Evolutionary conservation across 805 yeast species (phyloP).

Genomic region (Metschnikowia aberdeeniae): DNA sequence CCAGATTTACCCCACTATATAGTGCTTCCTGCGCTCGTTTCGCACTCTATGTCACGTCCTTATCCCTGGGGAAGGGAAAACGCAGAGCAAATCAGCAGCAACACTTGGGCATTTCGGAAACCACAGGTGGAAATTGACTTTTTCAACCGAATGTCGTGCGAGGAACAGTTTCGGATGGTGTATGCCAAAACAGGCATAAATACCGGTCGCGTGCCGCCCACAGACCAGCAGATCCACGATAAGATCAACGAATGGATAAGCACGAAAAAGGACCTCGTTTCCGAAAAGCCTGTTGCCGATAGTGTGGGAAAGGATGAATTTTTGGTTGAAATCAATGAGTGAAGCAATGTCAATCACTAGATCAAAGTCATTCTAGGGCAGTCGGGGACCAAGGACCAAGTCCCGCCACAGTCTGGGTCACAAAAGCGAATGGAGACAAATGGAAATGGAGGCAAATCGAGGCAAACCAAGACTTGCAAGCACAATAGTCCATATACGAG

Average conservation of each 20-base stretch:
- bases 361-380: no score
- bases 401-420: no score
- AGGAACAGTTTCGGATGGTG: constrained; percentile 7
- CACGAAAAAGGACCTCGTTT: background rate
- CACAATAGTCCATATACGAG: no score
- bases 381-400: no score
- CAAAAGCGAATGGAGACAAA: no score
- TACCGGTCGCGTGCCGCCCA: constrained; percentile 6
- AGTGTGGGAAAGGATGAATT: constrained; percentile 4
- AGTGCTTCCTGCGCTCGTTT: background rate
- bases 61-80: constrained; percentile 6
- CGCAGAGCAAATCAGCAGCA: background rate
- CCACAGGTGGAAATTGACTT: constrained; percentile 1
- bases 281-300: background rate
- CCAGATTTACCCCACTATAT: no score
- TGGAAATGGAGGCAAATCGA: no score
- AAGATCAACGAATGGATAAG: constrained; percentile 1
- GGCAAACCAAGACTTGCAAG: no score
- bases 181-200: constrained; percentile 7
- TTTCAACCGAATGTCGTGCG: constrained; percentile 7
- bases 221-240: constrained; percentile 2
- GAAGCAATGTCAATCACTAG: background rate
- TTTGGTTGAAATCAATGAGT: constrained; percentile 1
- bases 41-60: background rate
- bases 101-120: constrained; percentile 5